Evolutionary conservation across 2,329 filamentous ascomycete species (phyloP), one percentile per base, ranked within the genome.

Genomic region (Juglanconis oblonga): DNA sequence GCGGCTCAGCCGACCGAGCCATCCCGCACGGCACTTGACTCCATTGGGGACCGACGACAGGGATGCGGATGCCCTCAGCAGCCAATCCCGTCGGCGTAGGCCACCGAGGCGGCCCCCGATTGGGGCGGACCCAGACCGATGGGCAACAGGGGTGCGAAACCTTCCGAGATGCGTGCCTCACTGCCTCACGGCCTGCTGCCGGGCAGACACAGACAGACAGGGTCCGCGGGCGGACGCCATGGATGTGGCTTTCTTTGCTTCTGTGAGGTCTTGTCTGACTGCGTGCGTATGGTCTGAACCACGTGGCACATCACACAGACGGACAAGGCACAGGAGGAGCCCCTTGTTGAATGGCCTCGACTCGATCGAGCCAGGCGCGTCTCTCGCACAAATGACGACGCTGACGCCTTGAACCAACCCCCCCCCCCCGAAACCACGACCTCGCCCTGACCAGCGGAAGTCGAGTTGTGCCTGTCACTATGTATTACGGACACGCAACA

Each of bases 21-120:
- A 29, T 38, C 35, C 40, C 24, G 9, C 24, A 14, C 9, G 53
- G 38, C 49, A 24, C 57, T 62, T 54, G 59, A 55, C 61, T 53
- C 7, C 29, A 55, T 57, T 53, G 51, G 61, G 50, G 57, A 62
- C 61, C 61, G 61, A 62, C 42, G 29, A 38, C 33, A 38, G 36
- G 59, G 52, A 36, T 40, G 36, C 17, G 17, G 44, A 17, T 3
- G 3, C 5, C 45, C 35, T 14, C 45, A 11, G 3, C 49, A 52
- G 54, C 57, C 61, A 62, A 62, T 62, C 50, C 36, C 36, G 9
- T 40, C 54, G 24, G 49, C 32, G 45, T 44, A 57, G 49, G 61
- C 55, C 53, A 60, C 57, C 61, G 57, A 57, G 53, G 48, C 24
- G 24, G 36, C 14, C 36, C 45, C 55, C 29, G 36, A 57, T 57